Conservation (phyloP, 1,284 basidiomycete species). For the Tilletia walkeri region DNA sequence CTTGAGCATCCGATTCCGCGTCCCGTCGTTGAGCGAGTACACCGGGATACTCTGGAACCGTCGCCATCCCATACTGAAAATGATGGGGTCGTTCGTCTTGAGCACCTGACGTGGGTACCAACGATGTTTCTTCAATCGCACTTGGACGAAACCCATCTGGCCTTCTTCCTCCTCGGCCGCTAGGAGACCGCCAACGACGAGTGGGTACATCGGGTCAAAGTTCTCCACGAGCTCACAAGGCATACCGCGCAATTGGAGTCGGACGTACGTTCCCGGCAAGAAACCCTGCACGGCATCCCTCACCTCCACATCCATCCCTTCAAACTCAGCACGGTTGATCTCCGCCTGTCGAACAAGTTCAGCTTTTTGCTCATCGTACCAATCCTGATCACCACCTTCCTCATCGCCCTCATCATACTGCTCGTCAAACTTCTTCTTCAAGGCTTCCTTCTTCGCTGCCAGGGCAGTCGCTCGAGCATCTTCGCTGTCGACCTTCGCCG, state of each 20-base stretch:
- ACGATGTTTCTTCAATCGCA: slow-evolving; percentile 91
- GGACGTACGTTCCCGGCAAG: slow-evolving; percentile 87
- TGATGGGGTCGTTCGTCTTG: slow-evolving; percentile 95
- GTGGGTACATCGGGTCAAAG: slow-evolving; percentile 86
- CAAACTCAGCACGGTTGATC: slow-evolving; percentile 84
- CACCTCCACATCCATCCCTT: slow-evolving; percentile 71
- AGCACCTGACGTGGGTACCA: slow-evolving; percentile 83
- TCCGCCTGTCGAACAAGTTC: slow-evolving; percentile 82
- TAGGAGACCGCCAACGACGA: slow-evolving; percentile 89
- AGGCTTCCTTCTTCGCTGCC: slow-evolving; percentile 80
- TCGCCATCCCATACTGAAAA: slow-evolving; percentile 93
- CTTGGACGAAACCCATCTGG: slow-evolving; percentile 83
- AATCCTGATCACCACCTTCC: slow-evolving; percentile 38
- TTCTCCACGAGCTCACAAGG: slow-evolving; percentile 90
- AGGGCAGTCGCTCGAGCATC: slow-evolving; percentile 64
- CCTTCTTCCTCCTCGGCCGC: slow-evolving; percentile 73
- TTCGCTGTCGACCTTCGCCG: slow-evolving; percentile 51
- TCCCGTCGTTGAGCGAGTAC: slow-evolving; percentile 84
- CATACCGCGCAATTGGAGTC: slow-evolving; percentile 78
- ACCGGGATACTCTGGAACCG: slow-evolving; percentile 92
- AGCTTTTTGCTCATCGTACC: slow-evolving; percentile 71
- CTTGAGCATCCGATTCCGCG: slow-evolving; percentile 94
- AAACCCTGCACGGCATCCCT: slow-evolving; percentile 85
- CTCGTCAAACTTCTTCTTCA: slow-evolving; percentile 94
- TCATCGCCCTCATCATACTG: slow-evolving; percentile 87